Evolutionary conservation across 2,329 filamentous ascomycete genomes (phyloP).

Genomic region (Ophiostoma montium): DNA sequence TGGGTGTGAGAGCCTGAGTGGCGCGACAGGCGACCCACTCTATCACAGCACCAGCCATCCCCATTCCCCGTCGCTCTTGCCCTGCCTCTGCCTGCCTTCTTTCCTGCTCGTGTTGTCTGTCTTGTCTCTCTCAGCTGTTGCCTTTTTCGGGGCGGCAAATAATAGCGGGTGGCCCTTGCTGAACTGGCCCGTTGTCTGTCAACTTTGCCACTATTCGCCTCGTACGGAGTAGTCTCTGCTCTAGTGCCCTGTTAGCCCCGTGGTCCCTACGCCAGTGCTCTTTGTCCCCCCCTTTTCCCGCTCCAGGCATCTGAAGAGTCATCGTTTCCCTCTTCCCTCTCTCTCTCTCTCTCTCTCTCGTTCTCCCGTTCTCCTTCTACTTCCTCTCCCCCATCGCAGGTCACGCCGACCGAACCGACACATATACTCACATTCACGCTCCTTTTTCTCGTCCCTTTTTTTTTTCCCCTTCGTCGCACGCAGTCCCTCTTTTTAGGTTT

Average conservation of each 20-base stretch:
- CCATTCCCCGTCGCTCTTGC: constrained; percentile 7
- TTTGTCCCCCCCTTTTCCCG: constrained; percentile 2
- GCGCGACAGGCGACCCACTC: constrained; percentile 8
- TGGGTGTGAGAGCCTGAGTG: not conserved
- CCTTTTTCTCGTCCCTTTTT: not conserved
- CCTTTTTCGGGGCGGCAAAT: constrained; percentile 6
- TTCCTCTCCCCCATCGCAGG: constrained; percentile 8
- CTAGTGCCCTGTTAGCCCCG: not conserved
- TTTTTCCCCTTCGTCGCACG: constrained; percentile 1
- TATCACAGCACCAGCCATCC: constrained; percentile 1
- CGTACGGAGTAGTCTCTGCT: not conserved
- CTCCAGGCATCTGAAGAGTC: constrained; percentile 11
- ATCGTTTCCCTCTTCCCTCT: constrained; percentile 5
- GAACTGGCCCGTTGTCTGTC: not conserved
- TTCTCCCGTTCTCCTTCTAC: too few relatives aligned
- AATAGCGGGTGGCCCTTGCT: constrained; percentile 8
- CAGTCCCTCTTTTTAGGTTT: constrained; percentile 6
- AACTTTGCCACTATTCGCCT: constrained; percentile 8
- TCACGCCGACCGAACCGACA: constrained; percentile 5
- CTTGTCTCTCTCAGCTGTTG: too few relatives aligned
- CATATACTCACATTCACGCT: constrained; percentile 14
- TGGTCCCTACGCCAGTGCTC: not conserved
- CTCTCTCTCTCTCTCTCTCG: not conserved
- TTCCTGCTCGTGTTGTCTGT: too few relatives aligned
- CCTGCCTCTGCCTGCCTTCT: too few relatives aligned